phyloP scores from a whole-genome alignment of 345 rosid species.

The Trapa bicornis region DNA sequence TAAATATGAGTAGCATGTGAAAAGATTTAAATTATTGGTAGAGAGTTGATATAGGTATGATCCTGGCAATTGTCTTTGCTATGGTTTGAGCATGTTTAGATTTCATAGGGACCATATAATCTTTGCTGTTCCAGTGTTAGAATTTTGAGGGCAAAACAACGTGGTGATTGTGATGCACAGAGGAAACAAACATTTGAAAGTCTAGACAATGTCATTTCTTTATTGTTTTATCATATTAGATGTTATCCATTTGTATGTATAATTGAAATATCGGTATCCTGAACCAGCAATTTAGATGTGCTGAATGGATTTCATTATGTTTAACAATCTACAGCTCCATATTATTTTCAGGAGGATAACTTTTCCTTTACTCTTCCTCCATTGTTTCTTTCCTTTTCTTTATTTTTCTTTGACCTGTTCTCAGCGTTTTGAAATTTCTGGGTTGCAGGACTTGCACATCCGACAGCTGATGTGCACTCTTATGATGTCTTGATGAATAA shows the following conservation, averaged over 20 bases:
- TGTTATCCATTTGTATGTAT: background rate
- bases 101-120: background rate
- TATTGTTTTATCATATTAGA: background rate
- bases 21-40: background rate
- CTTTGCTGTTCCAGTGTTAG: background rate
- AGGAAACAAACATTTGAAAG: background rate
- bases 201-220: background rate
- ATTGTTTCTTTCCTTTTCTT: too few species aligned
- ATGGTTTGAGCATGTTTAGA: background rate
- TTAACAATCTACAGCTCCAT: background rate
- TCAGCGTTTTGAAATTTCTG: conserved; percentile 10
- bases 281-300: background rate
- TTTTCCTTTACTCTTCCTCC: background rate
- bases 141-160: background rate
- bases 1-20: background rate
- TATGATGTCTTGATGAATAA: conserved; percentile 39
- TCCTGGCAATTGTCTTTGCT: background rate
- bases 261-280: background rate
- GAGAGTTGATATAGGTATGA: background rate
- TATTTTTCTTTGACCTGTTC: background rate
- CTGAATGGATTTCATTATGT: background rate
- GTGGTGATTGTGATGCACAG: background rate
- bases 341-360: background rate
- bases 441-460: conserved; percentile 38
- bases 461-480: conserved; percentile 46